Base-by-base conservation (phyloP, 148 eudicot genomes). In the Chenopodium suecicum region DNA sequence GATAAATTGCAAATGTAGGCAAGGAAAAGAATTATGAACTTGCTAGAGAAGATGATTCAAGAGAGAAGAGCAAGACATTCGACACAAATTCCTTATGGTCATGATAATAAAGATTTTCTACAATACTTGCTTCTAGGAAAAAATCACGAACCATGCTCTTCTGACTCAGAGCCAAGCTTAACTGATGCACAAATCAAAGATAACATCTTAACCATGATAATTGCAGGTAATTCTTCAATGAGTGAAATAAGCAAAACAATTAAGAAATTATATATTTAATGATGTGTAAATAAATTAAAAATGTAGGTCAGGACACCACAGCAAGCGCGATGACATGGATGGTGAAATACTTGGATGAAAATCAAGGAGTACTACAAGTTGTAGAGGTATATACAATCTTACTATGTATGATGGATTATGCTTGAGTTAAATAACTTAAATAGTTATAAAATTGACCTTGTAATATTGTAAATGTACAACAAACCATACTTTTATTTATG, bases 291-390 rank as follows among this genome's bases (percentile, higher is more conserved):
- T 0, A 41, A 41, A 41, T 41, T 41, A 41, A 41, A 6, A 6
- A 54, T 83, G 62, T 77, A 89, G 91, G 91, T 56, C 86, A 89
- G 74, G 91, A 89, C 60, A 89, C 91, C 50, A 89, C 91, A 8
- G 89, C 91, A 37, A 89, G 89, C 48, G 89, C 89, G 25, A 89
- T 87, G 16, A 80, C 91, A 27, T 89, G 91, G 91, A 89, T 89
- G 88, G 89, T 89, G 25, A 89, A 89, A 81, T 85, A 89, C 85
- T 85, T 89, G 82, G 80, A 79, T 64, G 91, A 89, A 76, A 89
- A 89, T 74, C 86, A 77, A 81, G 83, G 69, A 2, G 88, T 87
- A 41, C 85, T 89, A 27, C 23, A 79, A 79, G 48, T n/a, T n/a
- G 76, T 89, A 68, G 74, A 73, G 88, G 91, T 88, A 48, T 27